phyloP scores from a whole-genome alignment of 1,139 yeast genomes.

The Pichia terricola region DNA sequence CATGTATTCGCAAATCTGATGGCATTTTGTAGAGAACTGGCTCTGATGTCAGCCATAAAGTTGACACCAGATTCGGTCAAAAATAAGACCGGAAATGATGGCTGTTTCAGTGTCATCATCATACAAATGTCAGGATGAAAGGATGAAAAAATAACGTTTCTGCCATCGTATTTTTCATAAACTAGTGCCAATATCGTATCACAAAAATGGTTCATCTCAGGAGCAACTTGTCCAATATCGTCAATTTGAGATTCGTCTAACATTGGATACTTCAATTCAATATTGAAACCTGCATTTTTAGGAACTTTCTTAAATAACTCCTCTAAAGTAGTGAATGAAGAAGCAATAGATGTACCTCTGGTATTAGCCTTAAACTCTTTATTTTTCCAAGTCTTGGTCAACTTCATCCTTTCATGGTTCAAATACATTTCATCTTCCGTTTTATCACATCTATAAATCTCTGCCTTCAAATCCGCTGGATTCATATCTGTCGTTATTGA shows the following conservation, averaged over 20 bases:
- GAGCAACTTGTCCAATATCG: slow-evolving; percentile 76
- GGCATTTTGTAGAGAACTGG: slow-evolving; percentile 83
- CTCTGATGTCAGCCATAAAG: slow-evolving; percentile 80
- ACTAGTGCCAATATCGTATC: slow-evolving; percentile 76
- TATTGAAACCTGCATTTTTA: slow-evolving; percentile 78
- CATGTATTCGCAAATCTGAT: slow-evolving; percentile 85
- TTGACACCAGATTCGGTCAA: slow-evolving; percentile 83
- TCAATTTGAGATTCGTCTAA: slow-evolving; percentile 85
- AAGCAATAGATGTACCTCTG: slow-evolving; percentile 83
- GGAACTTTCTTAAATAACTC: slow-evolving; percentile 82
- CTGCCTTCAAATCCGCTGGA: neutral
- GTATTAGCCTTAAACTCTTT: slow-evolving; percentile 88
- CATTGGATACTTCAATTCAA: slow-evolving; percentile 95
- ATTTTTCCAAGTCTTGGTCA: slow-evolving; percentile 78
- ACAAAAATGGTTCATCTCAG: slow-evolving; percentile 80
- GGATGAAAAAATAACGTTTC: slow-evolving; percentile 85
- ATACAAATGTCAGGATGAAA: slow-evolving; percentile 93
- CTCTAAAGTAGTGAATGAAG: slow-evolving; percentile 80
- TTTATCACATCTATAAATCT: neutral
- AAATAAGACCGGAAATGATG: slow-evolving; percentile 81
- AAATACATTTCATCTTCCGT: slow-evolving; percentile 18
- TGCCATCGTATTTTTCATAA: slow-evolving; percentile 66
- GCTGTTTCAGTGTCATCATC: slow-evolving; percentile 81
- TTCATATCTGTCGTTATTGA: slow-evolving; percentile 13
- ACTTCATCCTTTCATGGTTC: slow-evolving; percentile 61